These are phyloP conservation scores for Boletus rubroflammeus DNA, from an alignment of 768 basidiomycete genomes.

Conservation along the genomic window DNA sequence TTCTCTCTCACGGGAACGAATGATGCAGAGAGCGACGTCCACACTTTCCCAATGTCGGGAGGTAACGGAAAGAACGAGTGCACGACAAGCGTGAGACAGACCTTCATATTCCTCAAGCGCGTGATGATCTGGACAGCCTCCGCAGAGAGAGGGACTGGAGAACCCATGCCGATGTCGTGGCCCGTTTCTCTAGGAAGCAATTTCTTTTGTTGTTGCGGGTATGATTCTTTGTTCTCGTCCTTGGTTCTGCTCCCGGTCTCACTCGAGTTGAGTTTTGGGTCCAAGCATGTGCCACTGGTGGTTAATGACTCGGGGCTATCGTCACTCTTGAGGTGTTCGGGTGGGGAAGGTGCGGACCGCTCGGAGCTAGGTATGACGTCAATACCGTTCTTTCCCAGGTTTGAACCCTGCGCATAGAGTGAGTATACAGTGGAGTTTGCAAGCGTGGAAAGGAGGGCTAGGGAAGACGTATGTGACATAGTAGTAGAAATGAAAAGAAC, in stretches of 20 bases:
- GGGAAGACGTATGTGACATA: background rate
- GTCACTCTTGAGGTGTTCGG: constrained; percentile 31
- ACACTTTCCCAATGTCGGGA: background rate
- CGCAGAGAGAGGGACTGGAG: constrained; percentile 72
- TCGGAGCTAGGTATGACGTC: constrained; percentile 68
- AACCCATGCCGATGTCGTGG: constrained; percentile 83
- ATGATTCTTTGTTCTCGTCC: background rate
- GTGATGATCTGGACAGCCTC: constrained; percentile 81
- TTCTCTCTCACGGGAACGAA: background rate
- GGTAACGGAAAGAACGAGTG: background rate
- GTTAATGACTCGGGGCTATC: constrained; percentile 48
- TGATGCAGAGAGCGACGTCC: background rate
- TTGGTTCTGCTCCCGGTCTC: background rate
- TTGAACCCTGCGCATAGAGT: constrained; percentile 49
- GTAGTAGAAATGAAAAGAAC: background rate
- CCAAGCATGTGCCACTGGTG: background rate
- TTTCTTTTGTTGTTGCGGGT: constrained; percentile 35
- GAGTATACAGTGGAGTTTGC: background rate
- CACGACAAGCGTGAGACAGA: constrained; percentile 25
- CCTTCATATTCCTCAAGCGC: constrained; percentile 78
- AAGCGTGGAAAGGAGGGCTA: background rate
- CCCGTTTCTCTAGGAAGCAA: constrained; percentile 81
- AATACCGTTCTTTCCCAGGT: constrained; percentile 76
- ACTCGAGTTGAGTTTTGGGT: background rate
- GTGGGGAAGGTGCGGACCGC: constrained; percentile 59